Evolutionary conservation across 2,329 filamentous ascomycete species (phyloP), one percentile per base, ranked within the genome.

Genomic region (Helminthosporium solani): DNA sequence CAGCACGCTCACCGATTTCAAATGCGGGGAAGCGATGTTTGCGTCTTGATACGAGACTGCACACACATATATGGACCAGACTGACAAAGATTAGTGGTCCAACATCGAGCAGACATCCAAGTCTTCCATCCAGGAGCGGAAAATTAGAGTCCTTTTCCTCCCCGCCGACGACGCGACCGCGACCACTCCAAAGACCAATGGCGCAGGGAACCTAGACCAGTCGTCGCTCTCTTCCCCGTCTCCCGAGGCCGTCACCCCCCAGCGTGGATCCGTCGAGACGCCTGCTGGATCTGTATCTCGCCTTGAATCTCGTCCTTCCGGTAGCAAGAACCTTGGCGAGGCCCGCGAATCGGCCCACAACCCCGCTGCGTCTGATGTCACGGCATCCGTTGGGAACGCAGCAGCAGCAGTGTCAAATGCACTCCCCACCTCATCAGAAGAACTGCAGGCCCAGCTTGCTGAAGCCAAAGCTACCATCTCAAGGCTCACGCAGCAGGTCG

Each of bases 121-220:
- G 75, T 78, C 80, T 12, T 78, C 81, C 18, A 86, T 99, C 49
- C 84, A 90, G 63, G 94, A 99, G 78, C 89, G 86, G 77, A 99
- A 97, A 79, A 99, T 99, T 59, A 85, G 92, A 37, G 94, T 99
- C 54, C 80, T 80, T 58, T 99, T 92, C 79, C 78, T 96, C 33
- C 73, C 87, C 38, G 78, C 86, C 8, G 80, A 83, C 40, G 55
- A 61, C 18, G 48, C 62, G 30, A 52, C 64, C 16, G 63, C 64
- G 14, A 31, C 49, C 6, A 61, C 67, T 3, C 58, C 66, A 9
- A 65, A 57, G 53, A 56, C 60, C 39, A 71, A 72, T 49, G 68
- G 66, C 27, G 52, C 52, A 12, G 63, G 57, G 58, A 60, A 63
- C 48, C 56, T 36, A 36, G 49, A 59, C 34, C 44, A 57, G 3